Evolutionary conservation across 1,284 basidiomycete genomes (phyloP).

Genomic region (Leccinum griseonigrum): DNA sequence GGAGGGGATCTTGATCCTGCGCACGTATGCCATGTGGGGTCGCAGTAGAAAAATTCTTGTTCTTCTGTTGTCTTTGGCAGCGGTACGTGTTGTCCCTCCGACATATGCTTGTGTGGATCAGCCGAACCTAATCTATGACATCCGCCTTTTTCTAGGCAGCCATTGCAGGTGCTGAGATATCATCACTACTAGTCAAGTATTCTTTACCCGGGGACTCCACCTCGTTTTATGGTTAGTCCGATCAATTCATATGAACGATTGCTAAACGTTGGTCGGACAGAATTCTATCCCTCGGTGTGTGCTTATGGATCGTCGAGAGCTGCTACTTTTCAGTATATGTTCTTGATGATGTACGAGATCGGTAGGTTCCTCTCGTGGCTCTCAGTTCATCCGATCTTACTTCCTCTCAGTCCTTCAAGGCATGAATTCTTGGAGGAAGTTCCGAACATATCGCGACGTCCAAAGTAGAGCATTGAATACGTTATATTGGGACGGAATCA

Average conservation of each 20-base stretch:
- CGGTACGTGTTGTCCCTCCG: constrained; percentile 10
- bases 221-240: constrained; percentile 22
- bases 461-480: constrained; percentile 21
- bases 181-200: constrained; percentile 10
- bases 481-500: constrained; percentile 29
- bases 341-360: constrained; percentile 29
- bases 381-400: not conserved
- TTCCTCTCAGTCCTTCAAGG: constrained; percentile 22
- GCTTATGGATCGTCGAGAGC: constrained; percentile 19
- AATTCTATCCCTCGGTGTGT: constrained; percentile 22
- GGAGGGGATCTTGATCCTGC: constrained; percentile 9
- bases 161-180: constrained; percentile 15
- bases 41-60: constrained; percentile 18
- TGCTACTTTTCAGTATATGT: constrained; percentile 14
- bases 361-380: constrained; percentile 10
- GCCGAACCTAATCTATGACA: not conserved
- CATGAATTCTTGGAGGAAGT: constrained; percentile 29
- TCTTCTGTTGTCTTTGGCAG: constrained; percentile 22
- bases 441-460: constrained; percentile 21
- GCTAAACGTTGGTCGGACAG: constrained; percentile 8
- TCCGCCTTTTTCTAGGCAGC: constrained; percentile 10
- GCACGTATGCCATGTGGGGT: constrained; percentile 28
- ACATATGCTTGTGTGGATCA: not conserved
- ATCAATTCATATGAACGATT: not conserved
- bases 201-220: constrained; percentile 18